Evolutionary conservation across 352 stramenopile species (phyloP).

Genomic region (Thalassiosira ordinaria): DNA sequence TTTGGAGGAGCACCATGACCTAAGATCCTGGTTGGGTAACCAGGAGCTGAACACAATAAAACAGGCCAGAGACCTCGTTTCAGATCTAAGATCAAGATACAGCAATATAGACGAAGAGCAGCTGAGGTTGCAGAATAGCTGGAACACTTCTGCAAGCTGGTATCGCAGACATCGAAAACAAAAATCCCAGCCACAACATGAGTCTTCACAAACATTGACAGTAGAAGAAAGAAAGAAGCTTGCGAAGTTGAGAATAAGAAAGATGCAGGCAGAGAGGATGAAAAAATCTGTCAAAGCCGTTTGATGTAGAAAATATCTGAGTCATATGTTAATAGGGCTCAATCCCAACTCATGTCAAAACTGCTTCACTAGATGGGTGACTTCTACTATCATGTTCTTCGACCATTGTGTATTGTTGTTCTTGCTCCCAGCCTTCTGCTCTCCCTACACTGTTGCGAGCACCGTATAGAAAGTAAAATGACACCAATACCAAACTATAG

Average conservation of each 20-base stretch:
- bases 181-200: neutral
- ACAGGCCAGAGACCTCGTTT: slow-evolving; percentile 63
- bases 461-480: slow-evolving; percentile 67
- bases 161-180: slow-evolving; percentile 72
- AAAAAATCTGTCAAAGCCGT: slow-evolving; percentile 6
- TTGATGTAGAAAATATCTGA: neutral
- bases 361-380: slow-evolving; percentile 18
- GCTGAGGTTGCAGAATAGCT: slow-evolving; percentile 47
- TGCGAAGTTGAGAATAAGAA: slow-evolving; percentile 43
- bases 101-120: slow-evolving; percentile 57
- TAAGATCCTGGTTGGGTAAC: slow-evolving; percentile 61
- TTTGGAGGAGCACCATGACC: slow-evolving; percentile 71
- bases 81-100: slow-evolving; percentile 65
- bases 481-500: slow-evolving; percentile 52
- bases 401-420: slow-evolving; percentile 50
- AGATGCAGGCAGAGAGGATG: slow-evolving; percentile 41
- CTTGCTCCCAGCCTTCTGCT: slow-evolving; percentile 36
- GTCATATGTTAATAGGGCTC: neutral
- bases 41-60: slow-evolving; percentile 48
- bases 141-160: slow-evolving; percentile 61
- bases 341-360: slow-evolving; percentile 35
- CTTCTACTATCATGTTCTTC: slow-evolving; percentile 32
- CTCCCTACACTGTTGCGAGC: slow-evolving; percentile 50
- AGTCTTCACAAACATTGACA: slow-evolving; percentile 17
- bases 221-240: slow-evolving; percentile 50